These are phyloP conservation scores for Filobasidium floriforme DNA, from an alignment of 768 basidiomycete species.

Conservation along the genomic window DNA sequence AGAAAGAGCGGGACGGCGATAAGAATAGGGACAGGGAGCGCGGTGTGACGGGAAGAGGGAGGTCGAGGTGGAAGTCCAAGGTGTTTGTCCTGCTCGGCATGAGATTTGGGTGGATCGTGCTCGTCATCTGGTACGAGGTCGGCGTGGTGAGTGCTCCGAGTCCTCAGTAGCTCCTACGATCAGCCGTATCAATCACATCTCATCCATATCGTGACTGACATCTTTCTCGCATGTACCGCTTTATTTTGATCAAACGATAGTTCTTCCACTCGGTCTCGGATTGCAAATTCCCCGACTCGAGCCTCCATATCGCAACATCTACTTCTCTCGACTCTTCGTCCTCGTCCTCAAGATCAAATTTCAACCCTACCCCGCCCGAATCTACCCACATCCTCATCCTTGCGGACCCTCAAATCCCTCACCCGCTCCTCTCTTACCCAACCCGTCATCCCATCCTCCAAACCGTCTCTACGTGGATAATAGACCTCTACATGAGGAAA, in stretches of 20 bases:
- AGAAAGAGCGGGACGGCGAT: no score
- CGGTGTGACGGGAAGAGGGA: constrained; percentile 6
- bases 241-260: constrained; percentile 13
- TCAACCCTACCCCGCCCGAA: constrained; percentile 14
- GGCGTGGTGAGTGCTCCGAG: constrained; percentile 45
- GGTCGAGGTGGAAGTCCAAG: constrained; percentile 2
- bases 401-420: constrained; percentile 80
- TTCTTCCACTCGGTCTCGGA: constrained; percentile 41
- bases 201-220: no score
- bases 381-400: constrained; percentile 65
- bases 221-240: not conserved
- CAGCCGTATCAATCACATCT: no score
- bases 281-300: constrained; percentile 37
- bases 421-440: constrained; percentile 63
- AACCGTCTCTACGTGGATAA: constrained; percentile 57
- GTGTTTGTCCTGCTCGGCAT: constrained; percentile 28
- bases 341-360: constrained; percentile 36
- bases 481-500: constrained; percentile 77
- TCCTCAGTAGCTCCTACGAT: no score
- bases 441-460: constrained; percentile 54
- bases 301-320: constrained; percentile 18
- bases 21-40: no score
- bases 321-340: not conserved
- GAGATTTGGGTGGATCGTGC: constrained; percentile 54
- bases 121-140: constrained; percentile 64